Base-by-base conservation (phyloP, 495 filamentous ascomycete species). In the Hypoxylon cercidicola region DNA sequence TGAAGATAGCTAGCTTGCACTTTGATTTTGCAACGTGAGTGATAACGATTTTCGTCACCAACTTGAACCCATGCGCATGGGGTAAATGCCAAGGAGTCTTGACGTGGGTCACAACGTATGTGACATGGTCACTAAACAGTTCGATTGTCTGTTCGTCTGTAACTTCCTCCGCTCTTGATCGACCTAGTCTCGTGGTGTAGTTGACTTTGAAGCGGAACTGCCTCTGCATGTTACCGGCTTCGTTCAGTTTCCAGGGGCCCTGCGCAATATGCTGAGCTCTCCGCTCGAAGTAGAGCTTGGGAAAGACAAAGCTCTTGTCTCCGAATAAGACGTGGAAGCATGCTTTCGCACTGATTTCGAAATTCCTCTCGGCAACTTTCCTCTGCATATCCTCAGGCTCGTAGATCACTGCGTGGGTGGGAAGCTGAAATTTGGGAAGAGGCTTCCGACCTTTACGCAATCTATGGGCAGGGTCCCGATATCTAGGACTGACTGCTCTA, bases 321-420 rank as follows among this genome's bases (percentile, higher is more conserved):
- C 95, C 95, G 69, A 97, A 98, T 54, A 99, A 83, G 9, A 97
- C 89, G 70, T 98, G 95, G 75, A 97, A 98, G 30, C 97, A 83
- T 1, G 93, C 92, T 74, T 98, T 97, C 13, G 95, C 87, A 62
- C 90, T 94, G 50, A 98, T 84, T 57, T 95, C 89, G 66, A 96
- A 93, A 43, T 89, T 81, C 59, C 89, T 87, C 72, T 97, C 92
- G 1, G 90, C 83, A 21, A 88, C 77, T 56, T 83, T 80, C 55
- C 77, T 77, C 54, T 90, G 87, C 82, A 96, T 92, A 30, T 88
- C 91, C 51, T 88, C 84, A 0, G 95, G 95, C 45, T 90, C 88
- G 76, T 93, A 97, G 40, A 89, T 76, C 0, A 98, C 89, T 1
- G 95, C 86, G 58, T 92, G 87, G 0, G 88, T 81, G 7, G 96